Conservation (phyloP, 331 rosid genomes). For the Phaseolus coccineus region DNA sequence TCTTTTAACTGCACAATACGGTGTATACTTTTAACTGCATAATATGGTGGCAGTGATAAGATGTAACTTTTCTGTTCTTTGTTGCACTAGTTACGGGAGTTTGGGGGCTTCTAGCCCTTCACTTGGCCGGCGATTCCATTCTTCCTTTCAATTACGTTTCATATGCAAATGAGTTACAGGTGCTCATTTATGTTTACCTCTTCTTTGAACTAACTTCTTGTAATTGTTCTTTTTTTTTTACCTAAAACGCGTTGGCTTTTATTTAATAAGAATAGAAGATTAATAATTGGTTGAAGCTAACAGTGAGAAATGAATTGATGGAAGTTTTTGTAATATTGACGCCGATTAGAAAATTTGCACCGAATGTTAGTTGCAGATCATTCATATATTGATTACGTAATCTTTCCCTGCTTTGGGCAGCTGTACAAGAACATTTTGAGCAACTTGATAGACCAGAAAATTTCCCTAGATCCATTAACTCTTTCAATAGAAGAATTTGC, state of each 20-base stretch:
- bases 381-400: conserved; percentile 25
- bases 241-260: background rate
- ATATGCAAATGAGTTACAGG: conserved; percentile 86
- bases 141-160: conserved; percentile 77
- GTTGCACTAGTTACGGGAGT: conserved; percentile 73
- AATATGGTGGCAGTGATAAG: background rate
- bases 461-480: conserved; percentile 62
- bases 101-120: conserved; percentile 96
- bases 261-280: conserved; percentile 19
- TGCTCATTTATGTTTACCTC: conserved; percentile 40
- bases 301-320: background rate
- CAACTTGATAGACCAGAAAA: conserved; percentile 55
- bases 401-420: conserved; percentile 54
- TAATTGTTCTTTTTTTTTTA: background rate
- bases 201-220: background rate
- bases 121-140: conserved; percentile 77
- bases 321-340: background rate
- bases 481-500: conserved; percentile 74
- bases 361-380: background rate
- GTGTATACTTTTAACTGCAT: background rate
- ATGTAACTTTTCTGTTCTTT: conserved; percentile 36
- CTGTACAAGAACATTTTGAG: conserved; percentile 58
- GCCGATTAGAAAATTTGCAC: conserved; percentile 3
- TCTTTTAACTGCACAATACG: conserved; percentile 1
- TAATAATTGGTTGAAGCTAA: background rate